A percentile compares a stretch with the other conserved stretches of the same genome.
These are phyloP conservation scores for Psophocarpus tetragonolobus DNA, from an alignment of 306 rosid species.

Conservation along the genomic window DNA sequence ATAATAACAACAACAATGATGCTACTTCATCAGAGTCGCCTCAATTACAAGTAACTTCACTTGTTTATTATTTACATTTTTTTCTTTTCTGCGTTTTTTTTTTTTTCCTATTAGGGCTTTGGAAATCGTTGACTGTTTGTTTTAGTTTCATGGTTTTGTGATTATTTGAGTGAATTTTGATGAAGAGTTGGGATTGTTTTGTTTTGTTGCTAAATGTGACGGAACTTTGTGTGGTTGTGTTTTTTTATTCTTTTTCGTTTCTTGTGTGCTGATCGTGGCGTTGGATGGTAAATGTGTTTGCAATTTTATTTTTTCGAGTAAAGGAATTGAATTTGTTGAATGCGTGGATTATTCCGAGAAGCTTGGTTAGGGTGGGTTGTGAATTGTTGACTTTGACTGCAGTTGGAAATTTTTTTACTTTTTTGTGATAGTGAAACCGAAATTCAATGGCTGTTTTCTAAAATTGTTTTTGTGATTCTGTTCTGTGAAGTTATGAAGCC, in stretches of 20 bases:
- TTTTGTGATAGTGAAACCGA: neutral
- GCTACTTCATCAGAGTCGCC: constrained; percentile 40
- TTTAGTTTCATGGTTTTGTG: neutral
- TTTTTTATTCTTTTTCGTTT: neutral
- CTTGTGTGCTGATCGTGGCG: constrained; percentile 1
- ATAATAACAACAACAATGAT: neutral
- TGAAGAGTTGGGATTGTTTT: neutral
- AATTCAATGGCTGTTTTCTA: neutral
- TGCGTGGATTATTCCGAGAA: neutral
- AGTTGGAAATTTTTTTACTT: neutral
- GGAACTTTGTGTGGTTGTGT: neutral
- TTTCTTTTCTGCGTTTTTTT: neutral
- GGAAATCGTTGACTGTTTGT: neutral
- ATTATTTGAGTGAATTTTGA: too few relatives aligned
- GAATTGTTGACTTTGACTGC: neutral
- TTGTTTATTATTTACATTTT: neutral
- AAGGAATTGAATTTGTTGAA: neutral
- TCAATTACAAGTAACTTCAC: constrained; percentile 48
- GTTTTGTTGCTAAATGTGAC: neutral
- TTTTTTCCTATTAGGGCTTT: neutral
- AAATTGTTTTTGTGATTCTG: neutral
- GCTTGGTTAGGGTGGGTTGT: constrained; percentile 2
- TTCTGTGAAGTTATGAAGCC: neutral
- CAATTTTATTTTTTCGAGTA: neutral
- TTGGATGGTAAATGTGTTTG: neutral